Conservation (phyloP, 441 rosid species). For the Cnidoscolus chayamansa region DNA sequence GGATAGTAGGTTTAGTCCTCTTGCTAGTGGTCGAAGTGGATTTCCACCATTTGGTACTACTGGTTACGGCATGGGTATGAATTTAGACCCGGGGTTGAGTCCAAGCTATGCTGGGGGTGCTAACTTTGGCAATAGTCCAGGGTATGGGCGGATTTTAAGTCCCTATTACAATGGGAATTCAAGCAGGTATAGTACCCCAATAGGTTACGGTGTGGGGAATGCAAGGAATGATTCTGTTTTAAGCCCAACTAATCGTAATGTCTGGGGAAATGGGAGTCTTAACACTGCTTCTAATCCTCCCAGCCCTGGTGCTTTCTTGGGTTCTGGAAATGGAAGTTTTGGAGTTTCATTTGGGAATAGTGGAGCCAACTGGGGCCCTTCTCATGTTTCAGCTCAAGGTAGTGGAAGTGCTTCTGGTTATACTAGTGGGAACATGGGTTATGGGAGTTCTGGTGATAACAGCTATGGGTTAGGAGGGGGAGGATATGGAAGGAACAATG, state of each 20-base stretch:
- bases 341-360: constrained; percentile 57
- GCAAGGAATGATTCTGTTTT: constrained; percentile 75
- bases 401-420: constrained; percentile 52
- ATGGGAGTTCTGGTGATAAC: constrained; percentile 62
- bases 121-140: constrained; percentile 55
- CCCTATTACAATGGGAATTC: constrained; percentile 74
- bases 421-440: constrained; percentile 50
- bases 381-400: constrained; percentile 58
- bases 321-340: constrained; percentile 59
- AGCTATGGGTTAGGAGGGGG: constrained; percentile 56
- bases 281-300: constrained; percentile 50
- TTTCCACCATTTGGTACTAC: constrained; percentile 56
- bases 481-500: constrained; percentile 64
- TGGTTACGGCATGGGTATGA: constrained; percentile 72
- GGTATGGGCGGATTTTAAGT: constrained; percentile 73
- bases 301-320: constrained; percentile 54
- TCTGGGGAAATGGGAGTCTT: constrained; percentile 81
- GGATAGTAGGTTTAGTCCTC: constrained; percentile 80
- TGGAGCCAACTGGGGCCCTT: constrained; percentile 65
- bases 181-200: constrained; percentile 55
- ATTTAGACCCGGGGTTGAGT: constrained; percentile 72
- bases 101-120: constrained; percentile 59
- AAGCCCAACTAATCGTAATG: constrained; percentile 66
- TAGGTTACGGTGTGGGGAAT: constrained; percentile 57
- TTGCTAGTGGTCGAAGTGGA: constrained; percentile 69